Percentiles rank a stretch among this genome's conserved stretches.
Evolutionary conservation across 169 alveolate genomes (phyloP).

Genomic region (Sarcocystis neurona): DNA sequence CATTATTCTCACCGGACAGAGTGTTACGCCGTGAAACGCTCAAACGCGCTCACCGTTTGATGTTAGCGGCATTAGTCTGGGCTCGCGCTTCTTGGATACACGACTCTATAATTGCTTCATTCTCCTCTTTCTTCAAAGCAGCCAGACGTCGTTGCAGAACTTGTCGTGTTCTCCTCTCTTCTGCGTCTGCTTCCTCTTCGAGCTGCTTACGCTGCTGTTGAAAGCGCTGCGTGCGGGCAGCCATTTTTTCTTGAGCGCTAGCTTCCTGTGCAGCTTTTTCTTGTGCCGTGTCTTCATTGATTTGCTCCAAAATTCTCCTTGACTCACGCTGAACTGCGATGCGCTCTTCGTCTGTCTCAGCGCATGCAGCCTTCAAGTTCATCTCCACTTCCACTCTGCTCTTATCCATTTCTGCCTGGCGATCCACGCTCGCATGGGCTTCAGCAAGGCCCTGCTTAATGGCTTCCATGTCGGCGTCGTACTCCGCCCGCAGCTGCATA

Average conservation of each 20-base stretch:
- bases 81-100: neutral
- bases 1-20: too few species aligned
- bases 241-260: neutral
- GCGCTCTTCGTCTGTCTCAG: neutral
- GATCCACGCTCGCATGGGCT: neutral
- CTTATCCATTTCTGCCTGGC: constrained; percentile 3
- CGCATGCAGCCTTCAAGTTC: neutral
- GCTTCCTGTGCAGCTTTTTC: constrained; percentile 11
- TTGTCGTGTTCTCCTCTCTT: neutral
- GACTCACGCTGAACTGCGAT: neutral
- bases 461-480: neutral
- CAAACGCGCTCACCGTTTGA: neutral
- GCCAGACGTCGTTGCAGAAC: neutral
- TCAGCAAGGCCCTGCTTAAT: neutral
- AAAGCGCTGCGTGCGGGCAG: neutral
- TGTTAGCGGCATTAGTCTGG: neutral
- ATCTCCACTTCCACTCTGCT: constrained; percentile 24
- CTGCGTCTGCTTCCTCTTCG: neutral
- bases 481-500: neutral
- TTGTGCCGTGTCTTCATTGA: neutral
- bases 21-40: too few species aligned
- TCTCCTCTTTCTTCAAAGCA: neutral
- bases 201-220: neutral
- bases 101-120: neutral
- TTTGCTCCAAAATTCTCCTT: neutral